phyloP scores from a whole-genome alignment of 2,329 filamentous ascomycete species.

The Neobulgaria alba region DNA sequence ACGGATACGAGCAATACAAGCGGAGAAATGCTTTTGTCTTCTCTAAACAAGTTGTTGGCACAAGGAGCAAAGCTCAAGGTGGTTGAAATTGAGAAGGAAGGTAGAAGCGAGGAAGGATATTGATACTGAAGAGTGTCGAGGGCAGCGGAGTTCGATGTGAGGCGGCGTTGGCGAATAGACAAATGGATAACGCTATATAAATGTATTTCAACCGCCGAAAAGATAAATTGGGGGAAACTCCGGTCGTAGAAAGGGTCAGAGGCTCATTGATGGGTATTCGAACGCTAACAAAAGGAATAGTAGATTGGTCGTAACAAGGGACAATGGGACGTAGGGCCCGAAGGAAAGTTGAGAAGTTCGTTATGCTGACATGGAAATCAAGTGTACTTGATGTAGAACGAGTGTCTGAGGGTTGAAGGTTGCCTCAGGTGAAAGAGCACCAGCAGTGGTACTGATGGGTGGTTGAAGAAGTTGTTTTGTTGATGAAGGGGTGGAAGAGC shows the following conservation, averaged over 20 bases:
- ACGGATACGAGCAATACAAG: constrained; percentile 24
- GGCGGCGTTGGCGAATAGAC: no score
- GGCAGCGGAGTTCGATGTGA: no score
- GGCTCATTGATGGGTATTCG: constrained; percentile 33
- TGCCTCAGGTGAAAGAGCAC: constrained; percentile 17
- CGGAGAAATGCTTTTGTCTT: constrained; percentile 29
- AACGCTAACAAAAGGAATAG: constrained; percentile 44
- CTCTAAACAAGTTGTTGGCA: constrained; percentile 29
- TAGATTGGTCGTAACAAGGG: constrained; percentile 34
- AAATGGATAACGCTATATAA: constrained; percentile 31
- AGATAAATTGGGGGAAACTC: constrained; percentile 28
- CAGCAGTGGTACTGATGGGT: constrained; percentile 17
- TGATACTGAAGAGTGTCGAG: no score
- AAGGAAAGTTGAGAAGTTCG: constrained; percentile 28
- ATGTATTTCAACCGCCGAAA: constrained; percentile 27
- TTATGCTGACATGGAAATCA: constrained; percentile 31
- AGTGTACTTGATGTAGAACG: constrained; percentile 20
- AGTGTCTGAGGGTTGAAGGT: constrained; percentile 22
- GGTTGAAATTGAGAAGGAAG: constrained; percentile 9
- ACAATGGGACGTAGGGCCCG: constrained; percentile 25
- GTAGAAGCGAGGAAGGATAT: constrained; percentile 12
- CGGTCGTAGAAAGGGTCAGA: constrained; percentile 31
- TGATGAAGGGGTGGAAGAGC: constrained; percentile 8
- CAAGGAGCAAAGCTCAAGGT: constrained; percentile 24
- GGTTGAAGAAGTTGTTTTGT: constrained; percentile 15